These are phyloP conservation scores for Kwoniella botswanensis DNA, from an alignment of 768 basidiomycete genomes.

Conservation along the genomic window DNA sequence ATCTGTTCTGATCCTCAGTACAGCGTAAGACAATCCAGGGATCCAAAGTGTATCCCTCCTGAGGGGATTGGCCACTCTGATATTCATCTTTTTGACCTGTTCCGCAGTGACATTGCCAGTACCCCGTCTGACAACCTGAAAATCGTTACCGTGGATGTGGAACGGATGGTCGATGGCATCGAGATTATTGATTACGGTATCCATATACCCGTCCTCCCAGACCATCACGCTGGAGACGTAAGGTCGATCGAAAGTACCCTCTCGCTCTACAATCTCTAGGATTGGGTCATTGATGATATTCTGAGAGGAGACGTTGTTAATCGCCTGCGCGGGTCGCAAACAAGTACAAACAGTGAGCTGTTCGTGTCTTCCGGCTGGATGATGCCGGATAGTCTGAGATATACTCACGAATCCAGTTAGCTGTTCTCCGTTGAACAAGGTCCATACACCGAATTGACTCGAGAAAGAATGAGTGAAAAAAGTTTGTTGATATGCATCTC, in stretches of 20 bases:
- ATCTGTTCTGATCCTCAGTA: slow-evolving; percentile 24
- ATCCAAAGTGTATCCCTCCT: slow-evolving; percentile 17
- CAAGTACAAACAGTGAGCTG: no score
- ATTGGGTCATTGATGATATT: slow-evolving; percentile 33
- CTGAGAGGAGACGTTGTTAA: slow-evolving; percentile 26
- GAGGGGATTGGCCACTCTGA: slow-evolving; percentile 4
- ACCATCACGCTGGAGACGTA: slow-evolving; percentile 19
- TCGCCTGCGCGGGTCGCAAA: slow-evolving; percentile 2
- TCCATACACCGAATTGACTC: slow-evolving; percentile 22
- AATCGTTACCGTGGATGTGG: slow-evolving; percentile 33
- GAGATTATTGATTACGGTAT: slow-evolving; percentile 37
- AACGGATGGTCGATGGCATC: slow-evolving; percentile 29
- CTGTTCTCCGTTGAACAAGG: slow-evolving; percentile 13
- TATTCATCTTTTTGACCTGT: background rate
- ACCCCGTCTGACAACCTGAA: slow-evolving; percentile 30
- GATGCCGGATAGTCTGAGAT: no score
- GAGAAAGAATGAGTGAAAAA: slow-evolving; percentile 19
- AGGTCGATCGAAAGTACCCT: slow-evolving; percentile 3
- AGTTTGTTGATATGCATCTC: slow-evolving; percentile 5
- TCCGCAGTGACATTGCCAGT: slow-evolving; percentile 13
- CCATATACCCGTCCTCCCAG: slow-evolving; percentile 19
- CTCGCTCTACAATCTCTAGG: slow-evolving; percentile 19
- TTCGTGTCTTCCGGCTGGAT: no score
- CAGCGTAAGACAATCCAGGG: slow-evolving; percentile 1
- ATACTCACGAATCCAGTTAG: slow-evolving; percentile 28